phyloP scores from a whole-genome alignment of 495 filamentous ascomycete species.

The Lentithecium fluviatile region DNA sequence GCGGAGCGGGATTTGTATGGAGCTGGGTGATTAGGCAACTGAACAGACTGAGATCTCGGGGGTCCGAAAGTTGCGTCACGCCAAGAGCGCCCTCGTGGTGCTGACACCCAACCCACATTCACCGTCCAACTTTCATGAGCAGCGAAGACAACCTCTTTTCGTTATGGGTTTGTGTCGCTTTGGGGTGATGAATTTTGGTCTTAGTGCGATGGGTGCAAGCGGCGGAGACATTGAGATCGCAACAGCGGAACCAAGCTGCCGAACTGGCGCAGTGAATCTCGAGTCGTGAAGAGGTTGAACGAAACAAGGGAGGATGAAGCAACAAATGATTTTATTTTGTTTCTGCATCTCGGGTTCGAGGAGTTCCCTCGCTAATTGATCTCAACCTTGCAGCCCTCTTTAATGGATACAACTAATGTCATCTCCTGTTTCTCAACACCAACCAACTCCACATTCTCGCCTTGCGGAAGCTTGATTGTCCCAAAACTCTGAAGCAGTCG shows the following conservation, averaged over 20 bases:
- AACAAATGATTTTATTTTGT: background rate
- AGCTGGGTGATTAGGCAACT: too few relatives aligned
- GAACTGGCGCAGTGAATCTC: background rate
- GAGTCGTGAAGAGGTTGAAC: background rate
- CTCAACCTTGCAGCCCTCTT: slow-evolving; percentile 41
- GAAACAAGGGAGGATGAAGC: background rate
- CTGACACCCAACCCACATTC: too few relatives aligned
- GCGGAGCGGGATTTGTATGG: too few relatives aligned
- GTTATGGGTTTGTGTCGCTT: too few relatives aligned
- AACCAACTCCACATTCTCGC: slow-evolving; percentile 7
- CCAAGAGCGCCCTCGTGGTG: too few relatives aligned
- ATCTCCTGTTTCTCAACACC: slow-evolving; percentile 40
- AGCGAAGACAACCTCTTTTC: too few relatives aligned
- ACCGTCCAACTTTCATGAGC: too few relatives aligned
- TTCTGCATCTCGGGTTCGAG: background rate
- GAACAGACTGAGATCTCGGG: too few relatives aligned
- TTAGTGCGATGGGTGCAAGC: slow-evolving; percentile 1
- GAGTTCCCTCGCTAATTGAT: background rate
- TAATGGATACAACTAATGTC: slow-evolving; percentile 39
- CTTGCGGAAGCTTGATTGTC: slow-evolving; percentile 36
- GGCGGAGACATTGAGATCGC: slow-evolving; percentile 2
- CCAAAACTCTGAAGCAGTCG: slow-evolving; percentile 42
- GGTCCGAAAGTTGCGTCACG: too few relatives aligned
- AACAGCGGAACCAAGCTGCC: slow-evolving; percentile 17
- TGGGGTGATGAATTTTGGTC: too few relatives aligned